phyloP scores from a whole-genome alignment of 805 yeast genomes.

The Sugiyamaella qingdaonensis region DNA sequence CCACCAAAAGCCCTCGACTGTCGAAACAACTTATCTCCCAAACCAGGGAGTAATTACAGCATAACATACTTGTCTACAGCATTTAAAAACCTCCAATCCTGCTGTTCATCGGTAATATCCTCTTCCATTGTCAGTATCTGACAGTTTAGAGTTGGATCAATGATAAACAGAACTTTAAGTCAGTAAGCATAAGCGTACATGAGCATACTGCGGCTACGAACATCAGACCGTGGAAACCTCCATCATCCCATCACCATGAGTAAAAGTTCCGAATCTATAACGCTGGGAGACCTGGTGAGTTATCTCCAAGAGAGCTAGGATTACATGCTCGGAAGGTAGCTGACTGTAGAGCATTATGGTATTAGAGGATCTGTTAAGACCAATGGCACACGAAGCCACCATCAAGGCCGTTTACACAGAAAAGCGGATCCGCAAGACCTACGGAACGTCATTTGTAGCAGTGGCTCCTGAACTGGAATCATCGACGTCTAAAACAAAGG shows the following conservation, averaged over 20 bases:
- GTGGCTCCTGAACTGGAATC: constrained; percentile 2
- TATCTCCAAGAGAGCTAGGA: background rate
- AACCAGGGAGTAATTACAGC: background rate
- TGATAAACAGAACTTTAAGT: background rate
- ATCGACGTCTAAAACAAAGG: constrained; percentile 4
- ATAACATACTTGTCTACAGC: constrained; percentile 7
- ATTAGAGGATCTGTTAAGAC: constrained; percentile 28
- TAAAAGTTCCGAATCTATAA: background rate
- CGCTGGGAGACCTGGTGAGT: constrained; percentile 17
- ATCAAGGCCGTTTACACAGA: constrained; percentile 34
- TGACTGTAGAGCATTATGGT: constrained; percentile 20
- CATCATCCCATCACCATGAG: background rate
- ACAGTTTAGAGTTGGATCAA: background rate
- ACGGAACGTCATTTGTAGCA: constrained; percentile 30
- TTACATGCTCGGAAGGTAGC: background rate
- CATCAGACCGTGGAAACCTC: background rate
- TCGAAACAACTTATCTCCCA: background rate
- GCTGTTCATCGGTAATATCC: constrained; percentile 36
- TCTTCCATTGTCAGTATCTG: constrained; percentile 13
- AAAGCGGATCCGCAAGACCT: constrained; percentile 29
- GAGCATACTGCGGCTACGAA: background rate
- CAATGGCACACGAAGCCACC: constrained; percentile 33
- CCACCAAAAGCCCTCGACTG: too few species aligned
- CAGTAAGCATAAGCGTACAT: background rate
- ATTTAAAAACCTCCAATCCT: constrained; percentile 37